Evolutionary conservation across 2,329 filamentous ascomycete genomes (phyloP), one percentile per base, ranked within the genome.

Genomic region (Pseudopyrenochaeta lycopersici): DNA sequence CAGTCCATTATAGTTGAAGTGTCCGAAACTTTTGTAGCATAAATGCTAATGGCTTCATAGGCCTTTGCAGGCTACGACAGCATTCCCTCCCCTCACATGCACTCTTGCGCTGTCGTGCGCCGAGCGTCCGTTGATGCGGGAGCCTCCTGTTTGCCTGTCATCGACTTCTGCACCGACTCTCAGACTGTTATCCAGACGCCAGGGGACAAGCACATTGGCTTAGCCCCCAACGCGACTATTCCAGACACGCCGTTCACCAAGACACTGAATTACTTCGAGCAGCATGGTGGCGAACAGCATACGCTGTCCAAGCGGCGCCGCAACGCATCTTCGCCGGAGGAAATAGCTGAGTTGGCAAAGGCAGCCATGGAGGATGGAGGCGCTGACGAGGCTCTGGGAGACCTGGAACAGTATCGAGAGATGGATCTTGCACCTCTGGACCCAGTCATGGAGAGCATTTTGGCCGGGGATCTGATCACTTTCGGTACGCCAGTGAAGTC

Each of bases 381-480:
- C 17, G n/a, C n/a, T n/a, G 48, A 63, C 40, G 54, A 21, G 18
- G 46, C 41, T 2, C 23, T 53, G 12, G 6, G 51, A 21, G 49
- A 58, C 9, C 18, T 62, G 4, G 49, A 62, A 3, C 39, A 55
- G 39, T 68, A 62, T 40, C 39, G 60, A 1, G 56, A 66, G 15
- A 46, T 62, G 12, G 66, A 68, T 49, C 60, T 70, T 15, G 58
- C 62, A 5, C 66, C 64, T 1, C 31, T 68, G 30, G 64, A 69
- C 20, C 52, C 54, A 1, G 49, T 66, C 7, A 55, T 67, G 45
- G 56, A 58, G 20, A 54, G 33, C 6, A 42, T 36, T 1, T 7
- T 38, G 3, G 60, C 58, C 1, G 65, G 60, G 0, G 63, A 68
- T 41, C 14, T 67, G 14, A 63, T 64, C 27, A 56, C 59, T 14